phyloP scores from a whole-genome alignment of 2,329 filamentous ascomycete genomes.

The Hypoxylon sp. region DNA sequence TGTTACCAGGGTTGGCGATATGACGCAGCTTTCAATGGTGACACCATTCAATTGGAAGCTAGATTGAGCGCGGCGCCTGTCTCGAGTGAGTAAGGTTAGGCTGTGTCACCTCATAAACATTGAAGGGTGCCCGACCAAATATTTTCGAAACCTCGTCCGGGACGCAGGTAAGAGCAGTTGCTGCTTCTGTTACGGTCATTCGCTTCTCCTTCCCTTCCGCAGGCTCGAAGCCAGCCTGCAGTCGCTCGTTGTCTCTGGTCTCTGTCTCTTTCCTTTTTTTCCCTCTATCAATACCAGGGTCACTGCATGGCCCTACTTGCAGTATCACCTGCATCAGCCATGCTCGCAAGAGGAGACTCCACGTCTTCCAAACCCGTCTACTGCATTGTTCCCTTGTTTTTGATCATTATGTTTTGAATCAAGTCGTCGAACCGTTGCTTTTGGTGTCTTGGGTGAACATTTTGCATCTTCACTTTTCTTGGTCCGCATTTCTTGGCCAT shows the following conservation, averaged over 20 bases:
- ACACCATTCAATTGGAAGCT: conserved; percentile 38
- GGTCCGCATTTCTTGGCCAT: conserved; percentile 51
- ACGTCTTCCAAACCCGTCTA: conserved; percentile 37
- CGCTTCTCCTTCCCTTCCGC: conserved; percentile 34
- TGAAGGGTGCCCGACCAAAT: conserved; percentile 37
- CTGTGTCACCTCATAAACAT: conserved; percentile 44
- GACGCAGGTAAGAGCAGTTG: conserved; percentile 25
- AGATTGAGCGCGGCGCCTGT: conserved; percentile 20
- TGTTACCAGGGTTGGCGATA: conserved; percentile 48
- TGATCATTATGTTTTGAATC: conserved; percentile 61
- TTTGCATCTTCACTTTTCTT: conserved; percentile 56
- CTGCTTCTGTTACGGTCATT: conserved; percentile 13
- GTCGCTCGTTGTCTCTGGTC: conserved; percentile 28
- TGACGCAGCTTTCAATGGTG: conserved; percentile 51
- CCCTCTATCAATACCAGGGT: conserved; percentile 30
- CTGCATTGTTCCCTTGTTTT: conserved; percentile 48
- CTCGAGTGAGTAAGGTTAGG: conserved; percentile 28
- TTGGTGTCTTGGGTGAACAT: conserved; percentile 62
- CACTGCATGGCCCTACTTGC: conserved; percentile 44
- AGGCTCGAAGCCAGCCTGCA: conserved; percentile 39
- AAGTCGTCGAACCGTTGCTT: conserved; percentile 54
- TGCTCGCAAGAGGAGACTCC: conserved; percentile 40
- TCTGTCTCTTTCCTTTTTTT: conserved; percentile 30
- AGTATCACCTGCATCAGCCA: conserved; percentile 43
- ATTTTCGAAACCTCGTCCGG: conserved; percentile 40